These are phyloP conservation scores for Priceomyces melissophilus DNA, from an alignment of 805 yeast species.

Conservation along the genomic window DNA sequence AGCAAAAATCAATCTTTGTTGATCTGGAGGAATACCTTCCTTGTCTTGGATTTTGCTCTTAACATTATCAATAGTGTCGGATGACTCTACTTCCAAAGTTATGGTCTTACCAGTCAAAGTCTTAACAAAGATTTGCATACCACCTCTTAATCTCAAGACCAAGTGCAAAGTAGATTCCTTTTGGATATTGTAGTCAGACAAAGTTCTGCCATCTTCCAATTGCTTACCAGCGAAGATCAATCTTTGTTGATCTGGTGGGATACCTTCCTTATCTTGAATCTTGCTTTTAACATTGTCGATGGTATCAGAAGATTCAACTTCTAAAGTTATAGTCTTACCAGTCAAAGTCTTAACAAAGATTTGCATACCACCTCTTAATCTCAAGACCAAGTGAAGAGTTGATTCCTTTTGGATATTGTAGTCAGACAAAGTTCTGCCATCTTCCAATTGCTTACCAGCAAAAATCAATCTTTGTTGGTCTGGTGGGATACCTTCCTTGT, in stretches of 20 bases:
- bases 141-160: conserved; percentile 98
- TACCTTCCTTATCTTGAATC: conserved; percentile 98
- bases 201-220: conserved; percentile 96
- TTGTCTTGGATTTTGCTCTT: conserved; percentile 98
- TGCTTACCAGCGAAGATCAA: conserved; percentile 99
- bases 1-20: conserved; percentile 98
- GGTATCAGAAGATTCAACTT: conserved; percentile 97
- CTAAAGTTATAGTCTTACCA: conserved; percentile 75
- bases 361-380: conserved; percentile 96
- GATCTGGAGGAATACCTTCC: conserved; percentile 99
- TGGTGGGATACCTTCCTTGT: conserved; percentile 99
- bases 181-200: conserved; percentile 97
- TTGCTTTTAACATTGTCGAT: conserved; percentile 95
- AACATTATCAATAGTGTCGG: conserved; percentile 97
- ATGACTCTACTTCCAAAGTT: conserved; percentile 94
- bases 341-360: conserved; percentile 57
- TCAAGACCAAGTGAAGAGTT: conserved; percentile 89
- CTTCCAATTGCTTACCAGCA: conserved; percentile 99
- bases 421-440: conserved; percentile 93
- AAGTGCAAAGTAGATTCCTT: conserved; percentile 95
- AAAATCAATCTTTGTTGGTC: conserved; percentile 99
- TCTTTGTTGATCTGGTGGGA: conserved; percentile 99
- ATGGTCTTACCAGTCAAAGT: conserved; percentile 45
- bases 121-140: conserved; percentile 46
- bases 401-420: conserved; percentile 99